phyloP scores from a whole-genome alignment of 805 yeast genomes.

The Wickerhamiella azymoides region DNA sequence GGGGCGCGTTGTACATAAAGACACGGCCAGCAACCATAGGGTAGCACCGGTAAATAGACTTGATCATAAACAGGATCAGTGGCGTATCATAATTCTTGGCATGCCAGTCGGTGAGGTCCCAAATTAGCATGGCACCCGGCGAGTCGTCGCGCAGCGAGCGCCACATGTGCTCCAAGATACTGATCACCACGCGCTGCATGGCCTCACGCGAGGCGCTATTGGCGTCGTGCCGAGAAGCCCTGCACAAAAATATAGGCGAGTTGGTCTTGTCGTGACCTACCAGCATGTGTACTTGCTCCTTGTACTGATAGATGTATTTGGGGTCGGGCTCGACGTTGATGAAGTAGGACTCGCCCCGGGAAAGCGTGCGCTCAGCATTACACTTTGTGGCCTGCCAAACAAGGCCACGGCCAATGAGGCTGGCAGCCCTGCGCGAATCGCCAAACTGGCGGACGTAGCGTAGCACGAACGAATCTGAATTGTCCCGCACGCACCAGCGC shows the following conservation, averaged over 20 bases:
- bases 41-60: not conserved
- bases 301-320: not conserved
- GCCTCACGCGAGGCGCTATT: not conserved
- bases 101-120: not conserved
- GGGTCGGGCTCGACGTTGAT: constrained; percentile 18
- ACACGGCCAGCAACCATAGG: not conserved
- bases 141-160: not conserved
- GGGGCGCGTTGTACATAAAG: not conserved
- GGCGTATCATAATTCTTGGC: not conserved
- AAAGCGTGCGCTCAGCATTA: constrained; percentile 44
- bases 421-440: constrained; percentile 1
- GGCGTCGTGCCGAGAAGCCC: not conserved
- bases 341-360: constrained; percentile 57
- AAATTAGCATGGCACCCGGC: not conserved
- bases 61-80: not conserved
- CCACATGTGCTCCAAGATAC: not conserved
- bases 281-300: not conserved
- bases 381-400: constrained; percentile 15
- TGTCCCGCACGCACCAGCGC: constrained; percentile 2
- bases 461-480: not conserved
- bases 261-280: not conserved
- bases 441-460: constrained; percentile 1
- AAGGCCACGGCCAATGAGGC: not conserved
- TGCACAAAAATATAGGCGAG: not conserved
- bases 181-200: not conserved